Evolutionary conservation across 148 eudicot genomes (phyloP), one percentile per base, ranked within the genome.

Genomic region (Nepenthes mirabilis): DNA sequence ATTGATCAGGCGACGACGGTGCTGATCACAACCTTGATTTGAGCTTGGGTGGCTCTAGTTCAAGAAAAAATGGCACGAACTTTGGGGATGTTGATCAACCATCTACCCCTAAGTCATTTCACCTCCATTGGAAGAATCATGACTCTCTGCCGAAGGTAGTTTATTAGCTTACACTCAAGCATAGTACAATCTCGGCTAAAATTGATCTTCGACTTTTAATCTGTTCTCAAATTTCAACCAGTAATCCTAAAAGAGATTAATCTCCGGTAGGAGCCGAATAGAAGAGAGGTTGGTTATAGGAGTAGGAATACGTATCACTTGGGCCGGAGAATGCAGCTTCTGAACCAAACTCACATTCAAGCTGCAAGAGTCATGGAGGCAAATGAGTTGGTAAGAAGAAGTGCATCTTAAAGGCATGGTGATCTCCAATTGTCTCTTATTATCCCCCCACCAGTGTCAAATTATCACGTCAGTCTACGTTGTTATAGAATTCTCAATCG

Each of bases 21-120:
- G 57, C 74, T 40, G 85, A 81, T 64, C 99, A 89, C 60, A 82
- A 86, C 75, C 82, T 94, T 12, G 99, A 94, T 73, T 71, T 94
- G 74, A 89, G 99, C 74, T 80, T 94, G 60, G 95, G 99, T 23
- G 81, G 75, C 68, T 82, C 82, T 2, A 48, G 76, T 61, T 72
- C 86, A 33, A 77, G 65, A 60, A 66, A 62, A 37, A 81, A 33
- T 11, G 56, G 14, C 50, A 40, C 56, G 11, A 79, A 75, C 40
- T 65, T 65, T 36, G 72, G 77, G 33, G 68, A 56, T 37, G 77
- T 54, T 60, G 56, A 65, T 49, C 80, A 75, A 55, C 74, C 66
- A 33, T 62, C 74, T 54, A 61, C 66, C 43, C 62, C 83, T 11
- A 58, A 61, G 74, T 76, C 75, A 8, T 65, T 80, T 58, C 80